Base-by-base conservation (phyloP, 371 early-diverging fungal species). In the Mucor indicus region DNA sequence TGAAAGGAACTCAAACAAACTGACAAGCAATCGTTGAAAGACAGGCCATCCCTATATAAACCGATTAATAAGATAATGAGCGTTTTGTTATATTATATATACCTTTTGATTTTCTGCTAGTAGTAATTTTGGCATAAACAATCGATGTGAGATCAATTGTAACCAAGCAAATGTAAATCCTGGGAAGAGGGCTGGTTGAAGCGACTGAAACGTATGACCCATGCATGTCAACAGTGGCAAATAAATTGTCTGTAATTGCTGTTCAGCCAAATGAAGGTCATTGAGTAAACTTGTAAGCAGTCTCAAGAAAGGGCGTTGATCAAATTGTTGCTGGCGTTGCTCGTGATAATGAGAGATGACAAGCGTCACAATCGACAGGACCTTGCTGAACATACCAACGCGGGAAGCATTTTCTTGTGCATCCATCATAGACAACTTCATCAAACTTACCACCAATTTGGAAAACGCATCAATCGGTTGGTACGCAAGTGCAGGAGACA, bases 131-230 rank as follows among this genome's bases (percentile, higher is more conserved):
- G 96, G 91, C 89, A 98, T 88, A 52, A 95, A 93, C 48, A 84
- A 77, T 0, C 96, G 79, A 60, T 98, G 96, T 6, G 94, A 90
- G 21, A 95, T 86, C 44, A 98, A 72, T 53, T 90, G 86, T 24
- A 97, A 71, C 99, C 99, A 98, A n/a, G 91, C 90, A 69, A 95
- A 96, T 6, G 91, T 84, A 60, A 98, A 97, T 16, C 95, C 96
- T 32, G 98, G 96, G 48, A 95, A 81, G 51, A 86, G 80, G n/a
- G 78, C 61, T 10, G 98, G 98, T 49, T 86, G 88, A 42, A 98
- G 59, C 2, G 89, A 85, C 52, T 86, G 80, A 58, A 98, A 81
- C 8, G 92, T 84, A 47, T 92, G 89, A 57, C 89, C 82, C 43
- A 91, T 72, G 15, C 87, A 73, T 16, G 77, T 81, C 45, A 90